Evolutionary conservation across 169 alveolate genomes (phyloP), one percentile per base, ranked within the genome.

Genomic region (Plasmodium vivax): DNA sequence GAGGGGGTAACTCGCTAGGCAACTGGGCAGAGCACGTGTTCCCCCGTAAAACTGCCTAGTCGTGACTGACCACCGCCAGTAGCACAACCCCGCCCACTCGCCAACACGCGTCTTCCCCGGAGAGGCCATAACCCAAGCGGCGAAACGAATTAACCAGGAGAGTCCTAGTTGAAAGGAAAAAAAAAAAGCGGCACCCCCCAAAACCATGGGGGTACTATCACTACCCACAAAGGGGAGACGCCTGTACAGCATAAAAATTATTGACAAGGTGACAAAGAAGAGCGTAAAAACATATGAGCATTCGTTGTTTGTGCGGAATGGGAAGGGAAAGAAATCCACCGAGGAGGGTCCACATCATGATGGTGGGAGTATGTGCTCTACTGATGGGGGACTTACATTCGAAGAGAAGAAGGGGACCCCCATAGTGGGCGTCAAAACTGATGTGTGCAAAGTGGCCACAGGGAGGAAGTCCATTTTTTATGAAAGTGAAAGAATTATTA

Each of bases 401-500:
- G 14, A 2, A 9, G 3, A 71, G n/a, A 58, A 9, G 5, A 27
- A 51, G 32, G 74, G 72, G 54, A 36, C 41, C 0, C 54, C 54
- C 56, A 19, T 81, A 27, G 32, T 88, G 51, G 51, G 45, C 9
- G 34, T 10, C 27, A 45, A 81, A 80, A 80, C 36, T 68, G 83
- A 62, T 80, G 51, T 88, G 27, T 41, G 43, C 23, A 80, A 41
- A 80, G 32, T 80, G 23, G 34, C 7, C 54, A 54, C n/a, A 38
- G 32, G 62, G 32, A 88, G 51, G 54, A 23, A 8, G 1, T 68
- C 94, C 30, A 88, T 88, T 58, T 88, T 88, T 88, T 88, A 88
- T 54, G 94, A 88, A 80, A 88, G 94, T 36, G 94, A 88, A 88
- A 88, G 90, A 80, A 88, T 88, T 68, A 80, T 88, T 9, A 88